phyloP scores from a whole-genome alignment of 2,329 filamentous ascomycete species.

The Claviceps citrina region DNA sequence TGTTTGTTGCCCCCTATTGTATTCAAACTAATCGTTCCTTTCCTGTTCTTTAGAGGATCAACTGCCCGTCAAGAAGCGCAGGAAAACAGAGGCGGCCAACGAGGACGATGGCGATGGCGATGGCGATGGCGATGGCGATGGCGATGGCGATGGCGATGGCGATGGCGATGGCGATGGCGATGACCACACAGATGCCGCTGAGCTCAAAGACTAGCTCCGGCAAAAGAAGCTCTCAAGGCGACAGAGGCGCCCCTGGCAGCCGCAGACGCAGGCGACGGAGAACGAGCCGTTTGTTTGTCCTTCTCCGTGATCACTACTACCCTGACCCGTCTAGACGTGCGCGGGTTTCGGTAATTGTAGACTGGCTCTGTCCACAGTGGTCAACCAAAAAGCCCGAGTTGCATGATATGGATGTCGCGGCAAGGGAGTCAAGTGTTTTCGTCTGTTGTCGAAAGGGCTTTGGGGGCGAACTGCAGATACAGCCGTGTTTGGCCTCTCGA shows the following conservation, averaged over 20 bases:
- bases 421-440: too few species aligned
- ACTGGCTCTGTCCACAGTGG: background rate
- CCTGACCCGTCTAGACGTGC: background rate
- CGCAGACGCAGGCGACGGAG: constrained; percentile 16
- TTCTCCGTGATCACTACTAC: too few species aligned
- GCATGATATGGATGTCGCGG: too few species aligned
- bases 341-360: constrained; percentile 2
- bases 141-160: constrained; percentile 20
- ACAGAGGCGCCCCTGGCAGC: constrained; percentile 7
- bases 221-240: constrained; percentile 16
- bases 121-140: constrained; percentile 14
- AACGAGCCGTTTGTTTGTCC: constrained; percentile 10
- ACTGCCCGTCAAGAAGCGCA: constrained; percentile 37
- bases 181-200: constrained; percentile 3
- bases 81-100: constrained; percentile 23
- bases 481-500: too few species aligned
- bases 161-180: constrained; percentile 4
- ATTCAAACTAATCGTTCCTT: background rate
- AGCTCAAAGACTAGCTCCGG: constrained; percentile 11
- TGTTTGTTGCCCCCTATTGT: background rate
- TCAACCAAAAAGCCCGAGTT: background rate
- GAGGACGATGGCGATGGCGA: constrained; percentile 19
- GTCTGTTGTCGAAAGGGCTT: too few species aligned
- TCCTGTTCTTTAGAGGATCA: constrained; percentile 17
- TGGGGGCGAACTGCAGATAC: too few species aligned